Conservation (phyloP, 2,329 filamentous ascomycete genomes). For the Botrytis byssoidea region DNA sequence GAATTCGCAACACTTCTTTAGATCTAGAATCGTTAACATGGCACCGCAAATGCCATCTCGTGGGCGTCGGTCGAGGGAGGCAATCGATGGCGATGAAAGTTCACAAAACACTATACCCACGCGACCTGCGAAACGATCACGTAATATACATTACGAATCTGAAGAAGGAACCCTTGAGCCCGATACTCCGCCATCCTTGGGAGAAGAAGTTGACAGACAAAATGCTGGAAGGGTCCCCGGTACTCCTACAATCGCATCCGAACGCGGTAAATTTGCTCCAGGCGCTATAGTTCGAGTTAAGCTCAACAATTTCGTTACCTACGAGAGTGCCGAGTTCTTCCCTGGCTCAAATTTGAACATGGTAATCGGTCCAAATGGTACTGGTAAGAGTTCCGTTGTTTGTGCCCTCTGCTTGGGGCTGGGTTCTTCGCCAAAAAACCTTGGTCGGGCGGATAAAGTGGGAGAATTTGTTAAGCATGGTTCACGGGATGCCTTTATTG, state of each 20-base stretch:
- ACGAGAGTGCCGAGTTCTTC: constrained; percentile 85
- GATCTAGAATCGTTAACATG: constrained; percentile 13
- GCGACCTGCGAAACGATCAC: constrained; percentile 32
- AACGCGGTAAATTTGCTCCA: constrained; percentile 43
- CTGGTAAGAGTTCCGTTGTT: constrained; percentile 94
- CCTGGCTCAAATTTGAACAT: constrained; percentile 94
- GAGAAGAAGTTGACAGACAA: constrained; percentile 12
- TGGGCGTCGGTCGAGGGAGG: constrained; percentile 27
- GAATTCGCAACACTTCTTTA: not conserved
- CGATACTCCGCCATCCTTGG: constrained; percentile 17
- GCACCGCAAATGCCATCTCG: constrained; percentile 19
- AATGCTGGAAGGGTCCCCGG: not conserved
- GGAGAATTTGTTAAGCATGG: constrained; percentile 95
- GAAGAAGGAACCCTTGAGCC: constrained; percentile 22
- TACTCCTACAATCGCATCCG: not conserved
- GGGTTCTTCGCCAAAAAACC: constrained; percentile 76
- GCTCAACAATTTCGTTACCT: constrained; percentile 89
- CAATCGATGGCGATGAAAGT: constrained; percentile 33
- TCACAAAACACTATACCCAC: constrained; percentile 27
- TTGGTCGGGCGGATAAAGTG: constrained; percentile 81
- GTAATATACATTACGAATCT: constrained; percentile 25
- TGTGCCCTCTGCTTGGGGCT: constrained; percentile 94
- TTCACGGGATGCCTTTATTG: constrained; percentile 71
- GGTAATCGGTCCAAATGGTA: constrained; percentile 98
- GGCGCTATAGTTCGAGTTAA: constrained; percentile 88